Evolutionary conservation across 2,329 filamentous ascomycete species (phyloP).

Genomic region (Stemphylium lycopersici): DNA sequence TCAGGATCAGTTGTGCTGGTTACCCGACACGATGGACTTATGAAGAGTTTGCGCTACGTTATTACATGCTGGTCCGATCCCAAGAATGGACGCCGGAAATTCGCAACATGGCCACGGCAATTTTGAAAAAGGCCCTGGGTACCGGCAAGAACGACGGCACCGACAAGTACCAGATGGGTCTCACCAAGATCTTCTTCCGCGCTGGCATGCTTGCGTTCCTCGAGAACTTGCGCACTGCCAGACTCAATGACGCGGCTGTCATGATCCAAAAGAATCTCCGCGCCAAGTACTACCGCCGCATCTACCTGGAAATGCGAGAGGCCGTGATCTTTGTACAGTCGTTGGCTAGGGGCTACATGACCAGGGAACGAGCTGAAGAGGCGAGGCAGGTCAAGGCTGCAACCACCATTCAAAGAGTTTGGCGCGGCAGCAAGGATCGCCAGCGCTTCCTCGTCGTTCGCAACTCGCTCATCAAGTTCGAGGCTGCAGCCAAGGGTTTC

Average conservation of each 20-base stretch:
- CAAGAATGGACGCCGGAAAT: conserved; percentile 92
- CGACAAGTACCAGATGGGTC: conserved; percentile 96
- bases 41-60: conserved; percentile 94
- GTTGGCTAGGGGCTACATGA: conserved; percentile 75
- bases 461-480: conserved; percentile 83
- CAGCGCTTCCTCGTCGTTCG: conserved; percentile 80
- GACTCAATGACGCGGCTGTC: conserved; percentile 90
- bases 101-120: conserved; percentile 89
- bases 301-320: conserved; percentile 84
- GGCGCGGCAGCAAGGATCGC: conserved; percentile 89
- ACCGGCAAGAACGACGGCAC: conserved; percentile 67
- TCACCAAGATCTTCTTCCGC: conserved; percentile 99
- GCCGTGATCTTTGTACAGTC: conserved; percentile 83
- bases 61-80: conserved; percentile 97
- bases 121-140: conserved; percentile 83
- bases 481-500: conserved; percentile 90
- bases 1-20: conserved; percentile 94
- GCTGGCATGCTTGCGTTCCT: conserved; percentile 98
- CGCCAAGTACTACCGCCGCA: conserved; percentile 92
- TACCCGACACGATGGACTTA: conserved; percentile 99
- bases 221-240: conserved; percentile 88
- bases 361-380: conserved; percentile 78
- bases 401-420: conserved; percentile 92
- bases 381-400: conserved; percentile 83
- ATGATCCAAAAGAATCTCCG: conserved; percentile 99